Percentiles rank a stretch among this genome's conserved stretches.
phyloP scores from a whole-genome alignment of 306 rosid species.

The Acacia acuminata region DNA sequence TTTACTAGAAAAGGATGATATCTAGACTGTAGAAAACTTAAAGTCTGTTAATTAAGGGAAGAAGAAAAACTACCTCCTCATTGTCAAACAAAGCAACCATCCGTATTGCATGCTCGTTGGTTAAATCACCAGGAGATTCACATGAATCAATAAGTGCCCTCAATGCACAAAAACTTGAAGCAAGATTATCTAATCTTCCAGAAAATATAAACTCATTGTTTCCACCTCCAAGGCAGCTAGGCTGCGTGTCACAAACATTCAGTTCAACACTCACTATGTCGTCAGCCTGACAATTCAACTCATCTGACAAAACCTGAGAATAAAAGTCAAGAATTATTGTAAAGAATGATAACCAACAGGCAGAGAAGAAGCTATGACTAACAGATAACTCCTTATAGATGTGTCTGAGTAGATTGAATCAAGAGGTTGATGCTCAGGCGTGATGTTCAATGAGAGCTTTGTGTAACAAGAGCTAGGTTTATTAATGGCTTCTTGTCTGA shows the following conservation, averaged over 20 bases:
- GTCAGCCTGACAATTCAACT: slow-evolving; percentile 66
- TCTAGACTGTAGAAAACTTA: slow-evolving; percentile 1
- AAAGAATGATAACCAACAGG: slow-evolving; percentile 27
- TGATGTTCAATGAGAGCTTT: background rate
- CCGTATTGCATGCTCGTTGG: slow-evolving; percentile 71
- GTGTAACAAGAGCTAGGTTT: background rate
- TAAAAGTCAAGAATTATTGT: slow-evolving; percentile 24
- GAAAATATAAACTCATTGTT: slow-evolving; percentile 89
- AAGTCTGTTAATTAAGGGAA: slow-evolving; percentile 6
- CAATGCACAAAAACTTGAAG: slow-evolving; percentile 91
- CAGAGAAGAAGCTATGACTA: slow-evolving; percentile 13
- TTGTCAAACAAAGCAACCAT: slow-evolving; percentile 99
- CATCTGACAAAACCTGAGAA: slow-evolving; percentile 76
- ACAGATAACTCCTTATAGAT: slow-evolving; percentile 5
- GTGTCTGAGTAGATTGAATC: background rate
- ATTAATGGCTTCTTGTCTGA: background rate
- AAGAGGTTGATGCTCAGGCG: background rate
- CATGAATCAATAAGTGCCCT: slow-evolving; percentile 89
- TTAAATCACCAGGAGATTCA: slow-evolving; percentile 57
- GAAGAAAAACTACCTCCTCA: slow-evolving; percentile 76
- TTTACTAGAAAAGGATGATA: slow-evolving; percentile 4
- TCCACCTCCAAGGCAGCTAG: slow-evolving; percentile 98
- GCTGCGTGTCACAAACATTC: slow-evolving; percentile 94
- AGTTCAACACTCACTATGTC: slow-evolving; percentile 82
- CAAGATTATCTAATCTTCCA: slow-evolving; percentile 97